Evolutionary conservation across 2,329 filamentous ascomycete species (phyloP).

Genomic region (Colletotrichum navitas): DNA sequence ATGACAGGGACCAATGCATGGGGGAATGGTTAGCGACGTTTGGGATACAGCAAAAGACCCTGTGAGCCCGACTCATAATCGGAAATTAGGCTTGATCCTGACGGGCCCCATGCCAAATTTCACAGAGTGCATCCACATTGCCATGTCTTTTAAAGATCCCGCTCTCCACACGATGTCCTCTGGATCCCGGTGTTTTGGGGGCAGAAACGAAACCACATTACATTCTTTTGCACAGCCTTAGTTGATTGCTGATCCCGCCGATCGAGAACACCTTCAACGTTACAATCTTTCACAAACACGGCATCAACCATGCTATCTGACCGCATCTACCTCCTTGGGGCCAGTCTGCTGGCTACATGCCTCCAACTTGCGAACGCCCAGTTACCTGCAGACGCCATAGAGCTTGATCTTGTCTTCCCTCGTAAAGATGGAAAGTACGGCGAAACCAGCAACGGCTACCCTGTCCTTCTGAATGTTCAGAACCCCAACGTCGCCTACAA

Average conservation of each 20-base stretch:
- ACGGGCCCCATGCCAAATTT: conserved; percentile 13
- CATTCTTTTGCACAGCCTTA: conserved; percentile 14
- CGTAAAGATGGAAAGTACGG: conserved; percentile 37
- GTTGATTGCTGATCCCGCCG: conserved; percentile 20
- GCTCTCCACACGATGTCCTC: conserved; percentile 27
- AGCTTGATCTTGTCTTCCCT: conserved; percentile 41
- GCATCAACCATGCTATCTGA: conserved; percentile 28
- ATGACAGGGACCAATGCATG: conserved; percentile 37
- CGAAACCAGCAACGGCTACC: conserved; percentile 36
- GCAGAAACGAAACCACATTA: neutral
- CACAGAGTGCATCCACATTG: neutral
- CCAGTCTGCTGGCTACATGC: conserved; percentile 30
- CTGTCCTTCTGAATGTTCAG: conserved; percentile 39
- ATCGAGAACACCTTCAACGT: conserved; percentile 26
- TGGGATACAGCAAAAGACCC: conserved; percentile 29
- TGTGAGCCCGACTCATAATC: conserved; percentile 34
- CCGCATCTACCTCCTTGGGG: conserved; percentile 22
- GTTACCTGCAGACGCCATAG: conserved; percentile 38
- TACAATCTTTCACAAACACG: conserved; percentile 10
- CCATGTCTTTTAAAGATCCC: conserved; percentile 24
- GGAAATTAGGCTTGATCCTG: conserved; percentile 37
- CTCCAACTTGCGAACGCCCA: conserved; percentile 27
- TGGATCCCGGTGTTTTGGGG: conserved; percentile 16
- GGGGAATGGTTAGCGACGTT: conserved; percentile 40
- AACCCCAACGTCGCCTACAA: conserved; percentile 41